Conservation (phyloP, 2,329 filamentous ascomycete species). For the Geoglossum cookeanum region DNA sequence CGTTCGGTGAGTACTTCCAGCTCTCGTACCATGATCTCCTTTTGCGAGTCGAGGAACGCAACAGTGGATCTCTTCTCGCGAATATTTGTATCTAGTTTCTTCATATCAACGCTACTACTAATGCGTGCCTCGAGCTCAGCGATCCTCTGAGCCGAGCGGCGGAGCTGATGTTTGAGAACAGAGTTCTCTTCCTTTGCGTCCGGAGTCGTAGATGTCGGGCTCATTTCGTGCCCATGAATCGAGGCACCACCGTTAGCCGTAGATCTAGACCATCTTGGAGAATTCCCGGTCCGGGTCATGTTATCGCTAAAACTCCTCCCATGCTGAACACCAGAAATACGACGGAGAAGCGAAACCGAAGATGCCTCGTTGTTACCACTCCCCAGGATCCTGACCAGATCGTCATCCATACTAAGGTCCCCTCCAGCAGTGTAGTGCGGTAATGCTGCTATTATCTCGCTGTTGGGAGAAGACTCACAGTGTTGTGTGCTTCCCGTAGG, state of each 20-base stretch:
- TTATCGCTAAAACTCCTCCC: slow-evolving; percentile 53
- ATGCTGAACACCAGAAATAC: slow-evolving; percentile 87
- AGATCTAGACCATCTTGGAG: slow-evolving; percentile 52
- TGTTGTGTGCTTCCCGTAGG: not conserved
- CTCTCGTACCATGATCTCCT: slow-evolving; percentile 87
- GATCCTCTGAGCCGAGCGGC: slow-evolving; percentile 66
- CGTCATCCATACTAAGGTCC: slow-evolving; percentile 88
- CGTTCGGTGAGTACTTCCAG: slow-evolving; percentile 78
- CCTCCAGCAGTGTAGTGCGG: slow-evolving; percentile 49
- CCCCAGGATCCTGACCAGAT: slow-evolving; percentile 75
- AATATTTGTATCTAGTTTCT: slow-evolving; percentile 69
- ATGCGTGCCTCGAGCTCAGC: slow-evolving; percentile 74
- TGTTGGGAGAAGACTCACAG: not conserved
- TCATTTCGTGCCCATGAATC: slow-evolving; percentile 39
- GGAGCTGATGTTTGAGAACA: slow-evolving; percentile 47
- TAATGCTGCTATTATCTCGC: slow-evolving; percentile 12
- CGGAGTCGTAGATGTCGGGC: slow-evolving; percentile 45
- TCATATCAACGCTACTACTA: slow-evolving; percentile 42
- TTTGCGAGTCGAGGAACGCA: slow-evolving; percentile 80
- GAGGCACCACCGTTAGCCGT: slow-evolving; percentile 37
- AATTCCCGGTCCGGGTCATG: slow-evolving; percentile 30
- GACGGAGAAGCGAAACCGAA: slow-evolving; percentile 62
- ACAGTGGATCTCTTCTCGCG: slow-evolving; percentile 91
- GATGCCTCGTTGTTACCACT: slow-evolving; percentile 41
- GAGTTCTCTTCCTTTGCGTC: slow-evolving; percentile 26